Evolutionary conservation across 202 grass and related monocot genomes (phyloP), one percentile per base, ranked within the genome.

Genomic region (Carex arenaria): DNA sequence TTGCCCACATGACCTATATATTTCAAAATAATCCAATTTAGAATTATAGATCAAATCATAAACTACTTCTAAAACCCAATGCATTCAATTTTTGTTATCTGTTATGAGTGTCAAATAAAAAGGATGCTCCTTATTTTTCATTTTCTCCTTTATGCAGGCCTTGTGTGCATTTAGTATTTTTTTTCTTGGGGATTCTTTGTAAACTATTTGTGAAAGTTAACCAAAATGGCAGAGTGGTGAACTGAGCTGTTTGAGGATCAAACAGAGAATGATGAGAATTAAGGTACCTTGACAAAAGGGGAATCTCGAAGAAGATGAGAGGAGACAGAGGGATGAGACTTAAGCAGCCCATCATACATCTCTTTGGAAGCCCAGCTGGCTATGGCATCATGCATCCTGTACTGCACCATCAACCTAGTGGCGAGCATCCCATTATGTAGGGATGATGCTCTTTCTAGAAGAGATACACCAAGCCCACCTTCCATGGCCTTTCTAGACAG

Each of bases 321-420:
- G 72, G 95, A 89, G 62, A 95, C 95, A 56, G 85, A 90, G 49
- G 36, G 84, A 82, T 92, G 91, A 40, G 92, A 98, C 73, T 90
- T 69, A 31, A 95, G 84, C 57, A 90, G 52, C 32, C 92, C 92
- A 31, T 89, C 76, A 84, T 95, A 98, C 95, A 98, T 98, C 90
- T 98, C 95, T 55, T 90, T 95, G 57, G 92, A 98, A 83, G 92
- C 92, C 95, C 95, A 98, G 80, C 89, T 95, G 23, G 95, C 90
- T 82, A 98, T 95, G 80, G 92, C 89, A 90, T 98, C 89, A 83
- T 95, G 87, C 95, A 98, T 98, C 86, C 92, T 90, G 64, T 93
- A 92, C 65, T 98, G 95, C 64, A 90, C 59, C 62, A 80, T 88
- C 72, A 98, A 80, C 64, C 61, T 88, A 84, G 95, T 93, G 18